Conservation (phyloP, 345 rosid species). For the Barbarea vulgaris region DNA sequence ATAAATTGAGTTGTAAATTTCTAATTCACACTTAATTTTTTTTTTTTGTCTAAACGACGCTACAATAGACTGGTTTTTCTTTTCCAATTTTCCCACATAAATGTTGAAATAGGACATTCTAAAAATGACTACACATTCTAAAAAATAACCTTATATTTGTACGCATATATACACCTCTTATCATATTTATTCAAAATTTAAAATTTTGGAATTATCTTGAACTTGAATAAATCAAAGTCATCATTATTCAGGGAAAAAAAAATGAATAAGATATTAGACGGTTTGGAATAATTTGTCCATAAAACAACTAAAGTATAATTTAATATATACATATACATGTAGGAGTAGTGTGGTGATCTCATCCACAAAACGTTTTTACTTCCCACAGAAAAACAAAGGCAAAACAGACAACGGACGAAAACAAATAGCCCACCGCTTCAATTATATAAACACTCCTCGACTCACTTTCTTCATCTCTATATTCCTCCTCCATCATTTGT, state of each 20-base stretch:
- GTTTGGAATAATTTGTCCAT: not conserved
- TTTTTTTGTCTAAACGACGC: not conserved
- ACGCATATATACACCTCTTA: not conserved
- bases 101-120: not conserved
- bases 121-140: not conserved
- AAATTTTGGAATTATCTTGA: not conserved
- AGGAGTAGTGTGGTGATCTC: constrained; percentile 16
- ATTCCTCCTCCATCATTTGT: not conserved
- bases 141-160: not conserved
- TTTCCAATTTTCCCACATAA: not conserved
- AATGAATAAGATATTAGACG: not conserved
- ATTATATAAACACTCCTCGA: not conserved
- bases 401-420: constrained; percentile 28
- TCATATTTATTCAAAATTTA: not conserved
- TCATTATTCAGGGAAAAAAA: not conserved
- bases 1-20: not conserved
- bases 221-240: not conserved
- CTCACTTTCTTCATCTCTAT: not conserved
- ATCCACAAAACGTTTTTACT: constrained; percentile 11
- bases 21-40: not conserved
- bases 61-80: not conserved
- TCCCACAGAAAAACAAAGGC: constrained; percentile 34
- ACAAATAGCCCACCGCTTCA: constrained; percentile 32
- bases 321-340: not conserved
- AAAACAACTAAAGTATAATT: not conserved